Evolutionary conservation across 202 grass and related monocot species (phyloP), one percentile per base, ranked within the genome.

Genomic region (Carex arenaria): DNA sequence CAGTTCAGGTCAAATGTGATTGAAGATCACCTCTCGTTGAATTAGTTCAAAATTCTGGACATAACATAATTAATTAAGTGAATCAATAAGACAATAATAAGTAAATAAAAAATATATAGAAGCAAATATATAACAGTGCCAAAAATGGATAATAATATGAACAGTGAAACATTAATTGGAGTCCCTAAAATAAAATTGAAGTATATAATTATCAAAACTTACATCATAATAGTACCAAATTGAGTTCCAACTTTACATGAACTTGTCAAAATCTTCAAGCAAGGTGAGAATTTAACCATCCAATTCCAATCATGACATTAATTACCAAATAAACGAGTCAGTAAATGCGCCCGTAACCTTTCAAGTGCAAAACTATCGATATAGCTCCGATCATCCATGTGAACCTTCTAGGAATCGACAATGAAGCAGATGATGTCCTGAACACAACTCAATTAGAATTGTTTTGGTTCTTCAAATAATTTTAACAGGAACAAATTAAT

Each of bases 401-500:
- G 13, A 53, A 55, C 10, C 10, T 79, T 49, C 60, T 34, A 18
- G 10, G 11, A 23, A 82, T 22, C 36, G 54, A 36, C 32, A 43
- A 13, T 10, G 87, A 52, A 62, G 83, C 83, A 3, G 79, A 71
- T 12, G 87, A 54, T 31, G 87, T n/a, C 68, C 87, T 89, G 83
- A 67, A 70, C 20, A 4, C 17, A 89, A 38, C 20, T 73, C 43
- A 53, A 52, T 52, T 52, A 73, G 28, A 53, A 22, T 73, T 73
- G 9, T 0, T 71, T 71, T 73, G 9, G 10, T 22, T 22, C 7
- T 12, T 71, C n/a, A 40, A 47, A 71, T 71, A 22, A 22, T 71
- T 23, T 22, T 77, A 77, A 77, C 22, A 34, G 52, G 23, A 57
- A 56, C 3, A 68, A n/a, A 26, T 26, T 26, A 26, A 1, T 19